A percentile compares a stretch with the other conserved stretches of the same genome.
Evolutionary conservation across 306 rosid genomes (phyloP).

Genomic region (Calophaca sinica): DNA sequence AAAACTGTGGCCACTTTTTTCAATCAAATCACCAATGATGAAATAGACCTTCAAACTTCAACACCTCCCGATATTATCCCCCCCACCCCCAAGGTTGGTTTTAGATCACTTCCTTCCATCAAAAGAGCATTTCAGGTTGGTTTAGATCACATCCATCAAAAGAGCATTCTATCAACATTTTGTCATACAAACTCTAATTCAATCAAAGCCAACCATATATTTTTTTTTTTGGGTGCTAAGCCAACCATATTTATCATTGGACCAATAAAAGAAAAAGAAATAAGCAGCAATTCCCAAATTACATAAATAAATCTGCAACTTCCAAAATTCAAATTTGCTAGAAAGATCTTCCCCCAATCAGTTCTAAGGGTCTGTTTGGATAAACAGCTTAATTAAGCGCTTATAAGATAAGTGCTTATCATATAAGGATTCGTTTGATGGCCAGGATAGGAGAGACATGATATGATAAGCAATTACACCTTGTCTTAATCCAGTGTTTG

Average conservation of each 20-base stretch:
- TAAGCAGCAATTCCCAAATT: background rate
- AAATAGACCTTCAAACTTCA: background rate
- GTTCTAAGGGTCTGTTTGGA: too few species aligned
- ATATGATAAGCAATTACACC: too few species aligned
- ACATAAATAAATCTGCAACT: background rate
- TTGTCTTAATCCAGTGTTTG: too few species aligned
- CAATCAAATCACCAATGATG: background rate
- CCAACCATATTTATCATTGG: background rate
- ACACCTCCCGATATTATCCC: slow-evolving; percentile 1
- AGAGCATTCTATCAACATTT: slow-evolving; percentile 7
- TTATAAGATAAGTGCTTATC: too few species aligned
- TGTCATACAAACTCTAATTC: slow-evolving; percentile 9
- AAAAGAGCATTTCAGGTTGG: slow-evolving; percentile 1
- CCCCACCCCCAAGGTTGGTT: background rate
- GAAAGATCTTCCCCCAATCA: background rate
- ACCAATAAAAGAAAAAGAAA: background rate
- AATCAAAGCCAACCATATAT: slow-evolving; percentile 25
- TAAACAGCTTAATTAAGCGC: too few species aligned
- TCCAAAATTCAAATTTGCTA: slow-evolving; percentile 21
- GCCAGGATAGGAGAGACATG: too few species aligned
- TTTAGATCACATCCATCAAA: slow-evolving; percentile 7
- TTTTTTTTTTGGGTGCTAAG: too few species aligned
- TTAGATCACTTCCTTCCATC: slow-evolving; percentile 5
- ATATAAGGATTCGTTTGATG: too few species aligned
- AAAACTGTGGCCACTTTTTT: slow-evolving; percentile 2